Evolutionary conservation across 2,329 filamentous ascomycete species (phyloP).

Genomic region (Byssothecium circinans): DNA sequence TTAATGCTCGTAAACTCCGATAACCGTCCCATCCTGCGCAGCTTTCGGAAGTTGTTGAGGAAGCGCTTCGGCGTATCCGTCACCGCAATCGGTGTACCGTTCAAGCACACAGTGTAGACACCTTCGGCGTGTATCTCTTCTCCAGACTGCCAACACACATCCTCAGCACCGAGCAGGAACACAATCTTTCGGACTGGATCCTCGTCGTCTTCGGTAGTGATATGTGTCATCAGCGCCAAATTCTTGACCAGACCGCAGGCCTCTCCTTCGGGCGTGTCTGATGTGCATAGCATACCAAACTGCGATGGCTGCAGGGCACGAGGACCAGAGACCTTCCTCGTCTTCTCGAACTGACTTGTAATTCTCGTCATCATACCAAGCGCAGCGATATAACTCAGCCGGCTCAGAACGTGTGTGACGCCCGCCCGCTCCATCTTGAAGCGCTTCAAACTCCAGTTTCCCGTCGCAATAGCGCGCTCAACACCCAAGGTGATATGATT

Average conservation of each 20-base stretch:
- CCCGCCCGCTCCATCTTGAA: conserved; percentile 99
- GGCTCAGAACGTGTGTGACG: conserved; percentile 93
- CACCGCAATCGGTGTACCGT: conserved; percentile 89
- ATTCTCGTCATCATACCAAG: conserved; percentile 99
- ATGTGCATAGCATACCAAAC: conserved; percentile 96
- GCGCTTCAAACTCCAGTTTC: conserved; percentile 96
- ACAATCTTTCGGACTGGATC: conserved; percentile 84
- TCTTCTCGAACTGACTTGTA: conserved; percentile 98
- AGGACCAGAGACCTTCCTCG: conserved; percentile 91
- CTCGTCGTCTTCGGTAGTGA: conserved; percentile 95
- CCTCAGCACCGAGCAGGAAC: conserved; percentile 81
- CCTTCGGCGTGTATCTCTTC: conserved; percentile 84
- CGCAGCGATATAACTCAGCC: conserved; percentile 93
- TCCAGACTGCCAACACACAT: conserved; percentile 78
- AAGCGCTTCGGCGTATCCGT: conserved; percentile 87
- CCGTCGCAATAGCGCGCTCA: conserved; percentile 94
- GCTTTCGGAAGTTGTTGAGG: conserved; percentile 77
- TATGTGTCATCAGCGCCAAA: conserved; percentile 97
- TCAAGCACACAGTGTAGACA: conserved; percentile 88
- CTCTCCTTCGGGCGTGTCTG: conserved; percentile 97
- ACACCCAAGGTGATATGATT: conserved; percentile 89
- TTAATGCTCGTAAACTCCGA: conserved; percentile 97
- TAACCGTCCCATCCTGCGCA: conserved; percentile 85
- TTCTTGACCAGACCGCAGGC: conserved; percentile 98
- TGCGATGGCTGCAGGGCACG: conserved; percentile 95